Percentiles rank a stretch among this genome's conserved stretches.
phyloP scores from a whole-genome alignment of 495 filamentous ascomycete species.

The Penicillium longicatenatum region DNA sequence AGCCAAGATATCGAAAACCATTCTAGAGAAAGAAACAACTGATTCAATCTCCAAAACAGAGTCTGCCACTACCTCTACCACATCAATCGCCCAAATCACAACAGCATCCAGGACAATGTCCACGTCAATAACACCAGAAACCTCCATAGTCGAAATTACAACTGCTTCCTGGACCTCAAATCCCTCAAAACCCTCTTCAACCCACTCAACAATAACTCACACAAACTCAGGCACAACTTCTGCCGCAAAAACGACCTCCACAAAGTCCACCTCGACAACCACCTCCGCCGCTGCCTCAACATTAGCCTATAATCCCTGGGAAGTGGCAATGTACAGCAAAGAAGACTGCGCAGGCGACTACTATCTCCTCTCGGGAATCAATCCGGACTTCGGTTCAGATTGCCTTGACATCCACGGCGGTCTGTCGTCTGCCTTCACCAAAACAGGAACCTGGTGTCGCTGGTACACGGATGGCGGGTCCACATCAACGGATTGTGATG shows the following conservation, averaged over 20 bases:
- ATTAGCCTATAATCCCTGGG: neutral
- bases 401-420: neutral
- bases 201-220: neutral
- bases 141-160: neutral
- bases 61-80: neutral
- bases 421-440: neutral
- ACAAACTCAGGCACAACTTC: neutral
- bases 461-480: neutral
- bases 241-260: neutral
- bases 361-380: neutral
- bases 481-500: neutral
- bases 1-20: neutral
- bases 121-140: neutral
- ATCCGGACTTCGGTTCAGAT: neutral
- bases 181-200: neutral
- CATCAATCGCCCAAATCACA: neutral
- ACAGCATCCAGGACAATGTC: neutral
- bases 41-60: no score
- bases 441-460: neutral
- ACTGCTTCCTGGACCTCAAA: neutral
- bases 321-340: neutral
- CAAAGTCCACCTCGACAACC: neutral
- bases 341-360: neutral
- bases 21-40: neutral
- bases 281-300: neutral